Base-by-base conservation (phyloP, 2,329 filamentous ascomycete genomes). In the Penicillium italicum region DNA sequence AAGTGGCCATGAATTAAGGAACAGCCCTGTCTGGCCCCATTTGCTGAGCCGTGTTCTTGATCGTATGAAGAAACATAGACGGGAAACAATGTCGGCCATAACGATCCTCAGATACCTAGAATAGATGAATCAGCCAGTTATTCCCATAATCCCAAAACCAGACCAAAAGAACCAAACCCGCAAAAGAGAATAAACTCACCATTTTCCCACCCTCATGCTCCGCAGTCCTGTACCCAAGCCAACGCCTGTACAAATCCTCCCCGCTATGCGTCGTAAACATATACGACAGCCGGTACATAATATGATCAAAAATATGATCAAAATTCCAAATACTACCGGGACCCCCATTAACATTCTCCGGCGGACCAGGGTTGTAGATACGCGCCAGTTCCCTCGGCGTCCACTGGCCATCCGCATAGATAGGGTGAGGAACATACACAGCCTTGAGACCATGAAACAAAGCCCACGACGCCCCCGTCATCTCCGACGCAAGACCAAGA, bases 361-460 rank as follows among this genome's bases (percentile, higher is more conserved):
- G 70, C 10, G 58, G 46, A 0, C 81, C 81, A 42, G 79, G 80
- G 64, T 84, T 84, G 69, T 82, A 82, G 37, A 82, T 79, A 4
- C 79, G 77, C 0, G 80, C 77, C 6, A 83, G 74, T 59, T 83
- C 83, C 12, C 74, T 72, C 0, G 78, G 76, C 0, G 81, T 80
- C 82, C 81, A 84, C 34, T 77, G 74, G 4, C 80, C 79, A 64
- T 84, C 82, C 31, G 83, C 77, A 66, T 80, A 83, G 14, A 83
- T 80, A 0, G 82, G 80, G 45, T 84, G 81, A 0, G 82, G 82
- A 2, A 78, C 79, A 64, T 87, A 90, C 0, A 90, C 86, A 22
- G 87, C 89, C 74, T 92, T 92, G 65, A 90, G 79, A 1, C 89
- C 88, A 66, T 90, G 88, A 63, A 91, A 88, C 5, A 92, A 77